phyloP scores from a whole-genome alignment of 1,139 yeast genomes.

The Scheffersomyces parashehatae region DNA sequence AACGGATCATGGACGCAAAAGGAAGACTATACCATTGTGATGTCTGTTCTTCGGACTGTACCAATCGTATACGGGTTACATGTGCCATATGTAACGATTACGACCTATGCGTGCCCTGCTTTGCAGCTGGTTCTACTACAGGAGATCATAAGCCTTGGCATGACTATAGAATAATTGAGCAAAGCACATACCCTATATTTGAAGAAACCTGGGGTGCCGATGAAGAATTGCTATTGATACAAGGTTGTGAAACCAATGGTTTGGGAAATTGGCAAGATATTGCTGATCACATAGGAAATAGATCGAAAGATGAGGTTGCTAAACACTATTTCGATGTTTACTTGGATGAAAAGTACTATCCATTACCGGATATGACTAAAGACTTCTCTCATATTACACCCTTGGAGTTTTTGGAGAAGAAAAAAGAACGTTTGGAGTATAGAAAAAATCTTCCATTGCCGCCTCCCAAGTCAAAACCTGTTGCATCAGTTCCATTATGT shows the following conservation, averaged over 20 bases:
- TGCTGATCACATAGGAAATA: constrained; percentile 90
- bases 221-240: constrained; percentile 83
- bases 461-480: constrained; percentile 79
- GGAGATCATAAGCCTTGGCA: constrained; percentile 94
- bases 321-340: constrained; percentile 76
- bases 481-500: constrained; percentile 92
- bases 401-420: constrained; percentile 63
- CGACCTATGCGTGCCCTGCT: constrained; percentile 95
- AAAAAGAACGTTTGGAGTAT: constrained; percentile 69
- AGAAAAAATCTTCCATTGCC: constrained; percentile 68
- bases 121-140: constrained; percentile 77
- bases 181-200: constrained; percentile 91
- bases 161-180: constrained; percentile 88
- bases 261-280: constrained; percentile 97
- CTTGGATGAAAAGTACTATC: constrained; percentile 69
- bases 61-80: constrained; percentile 82
- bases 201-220: constrained; percentile 97
- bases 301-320: constrained; percentile 89
- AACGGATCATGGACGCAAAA: constrained; percentile 23
- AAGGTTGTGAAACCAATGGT: constrained; percentile 90
- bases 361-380: constrained; percentile 77
- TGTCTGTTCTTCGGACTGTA: constrained; percentile 91
- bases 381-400: constrained; percentile 65
- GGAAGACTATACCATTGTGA: constrained; percentile 80
- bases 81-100: constrained; percentile 94